Evolutionary conservation across 75 land plant species (phyloP).

Genomic region (Pseudotsuga menziesii): DNA sequence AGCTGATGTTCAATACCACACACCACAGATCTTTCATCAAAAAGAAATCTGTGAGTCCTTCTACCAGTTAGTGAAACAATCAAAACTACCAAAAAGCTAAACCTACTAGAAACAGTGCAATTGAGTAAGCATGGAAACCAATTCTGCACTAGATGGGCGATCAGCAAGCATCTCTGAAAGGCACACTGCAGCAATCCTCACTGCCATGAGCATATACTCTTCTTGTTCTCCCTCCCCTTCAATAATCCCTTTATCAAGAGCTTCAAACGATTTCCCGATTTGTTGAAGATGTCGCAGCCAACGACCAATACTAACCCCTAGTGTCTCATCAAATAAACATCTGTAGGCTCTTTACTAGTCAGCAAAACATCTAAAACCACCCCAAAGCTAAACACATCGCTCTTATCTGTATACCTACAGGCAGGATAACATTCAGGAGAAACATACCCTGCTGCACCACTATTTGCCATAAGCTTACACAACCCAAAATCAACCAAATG

Average conservation of each 20-base stretch:
- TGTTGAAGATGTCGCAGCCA: conserved; percentile 74
- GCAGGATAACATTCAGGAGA: conserved; percentile 77
- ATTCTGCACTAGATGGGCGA: conserved; percentile 75
- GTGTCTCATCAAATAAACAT: conserved; percentile 38
- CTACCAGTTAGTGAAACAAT: neutral
- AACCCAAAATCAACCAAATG: conserved; percentile 58
- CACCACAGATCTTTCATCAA: neutral
- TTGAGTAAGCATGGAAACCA: conserved; percentile 68
- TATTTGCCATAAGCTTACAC: conserved; percentile 35
- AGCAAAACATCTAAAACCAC: conserved; percentile 56
- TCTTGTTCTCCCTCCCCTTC: conserved; percentile 53
- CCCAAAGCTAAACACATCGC: conserved; percentile 77
- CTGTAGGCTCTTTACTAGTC: conserved; percentile 65
- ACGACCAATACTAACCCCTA: conserved; percentile 38
- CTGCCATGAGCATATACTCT: conserved; percentile 79
- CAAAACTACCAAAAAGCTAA: neutral
- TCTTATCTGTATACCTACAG: conserved; percentile 69
- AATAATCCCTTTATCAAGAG: conserved; percentile 49
- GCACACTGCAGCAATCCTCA: conserved; percentile 65
- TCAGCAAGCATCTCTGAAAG: conserved; percentile 58
- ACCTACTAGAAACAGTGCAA: conserved; percentile 48
- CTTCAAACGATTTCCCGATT: conserved; percentile 55
- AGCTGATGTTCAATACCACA: conserved; percentile 33
- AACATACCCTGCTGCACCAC: conserved; percentile 27
- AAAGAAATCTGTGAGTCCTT: neutral